Evolutionary conservation across 371 early-diverging fungal species (phyloP), one percentile per base, ranked within the genome.

Genomic region (Saksenaea vasiformis): DNA sequence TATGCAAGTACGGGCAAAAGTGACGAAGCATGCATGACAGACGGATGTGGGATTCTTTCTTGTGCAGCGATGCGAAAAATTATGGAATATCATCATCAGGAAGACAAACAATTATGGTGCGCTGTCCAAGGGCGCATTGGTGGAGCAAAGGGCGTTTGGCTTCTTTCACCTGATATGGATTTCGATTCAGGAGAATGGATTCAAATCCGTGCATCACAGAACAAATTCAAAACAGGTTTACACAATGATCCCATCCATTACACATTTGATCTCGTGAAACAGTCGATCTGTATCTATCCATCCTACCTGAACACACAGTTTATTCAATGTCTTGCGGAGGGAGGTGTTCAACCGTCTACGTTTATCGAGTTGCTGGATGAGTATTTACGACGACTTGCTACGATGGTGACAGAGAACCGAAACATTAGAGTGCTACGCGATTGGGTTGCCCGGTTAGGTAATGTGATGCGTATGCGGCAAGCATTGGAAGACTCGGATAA

Each of bases 141-240:
- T 3, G 68, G 68, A 13, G 60, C 71, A 7, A 70, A 70, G 62
- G 71, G 71, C 0, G 31, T 70, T 34, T 70, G 71, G 71, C 59
- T 58, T 47, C 11, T 70, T 2, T 55, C 63, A 34, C 71, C 63
- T 26, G 11, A 24, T n/a, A 26, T 61, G 24, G 60, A 63, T 44
- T 22, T 15, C 0, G 56, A 43, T 47, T 35, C 55, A 4, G 36
- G 37, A 1, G 55, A 59, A 51, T 68, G 69, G 57, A 70, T 70
- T 26, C 24, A 70, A n/a, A 54, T 68, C 1, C 35, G 71, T 14
- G 17, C 58, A 19, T 60, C 60, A 0, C 71, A 70, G 43, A 54
- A 64, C 8, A 70, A 70, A 59, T 68, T 68, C 14, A 53, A 64
- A n/a, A 39, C 66, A 10, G 56, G 59, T 1, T 14, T 53, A 19